Evolutionary conservation across 345 rosid genomes (phyloP), one percentile per base, ranked within the genome.

Genomic region (Rhizophora apiculata): DNA sequence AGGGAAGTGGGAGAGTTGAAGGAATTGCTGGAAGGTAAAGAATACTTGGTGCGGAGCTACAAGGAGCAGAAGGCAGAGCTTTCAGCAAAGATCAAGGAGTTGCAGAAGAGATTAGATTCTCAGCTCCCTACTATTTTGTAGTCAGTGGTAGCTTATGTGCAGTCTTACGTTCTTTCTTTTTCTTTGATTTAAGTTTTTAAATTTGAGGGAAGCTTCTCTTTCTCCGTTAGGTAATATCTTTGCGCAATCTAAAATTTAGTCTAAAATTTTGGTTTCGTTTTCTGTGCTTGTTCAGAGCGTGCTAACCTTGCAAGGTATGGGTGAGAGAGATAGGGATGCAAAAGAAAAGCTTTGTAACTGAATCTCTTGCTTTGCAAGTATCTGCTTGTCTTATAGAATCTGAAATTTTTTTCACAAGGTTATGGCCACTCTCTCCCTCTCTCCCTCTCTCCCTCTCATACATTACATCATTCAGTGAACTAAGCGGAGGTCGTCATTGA

Each of bases 91-190:
- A 59, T 95, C 5, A 87, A 78, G 80, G 96, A 92, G 80, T 63
- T 95, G 87, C 96, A 88, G 81, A 86, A 81, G 72, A 90, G 96
- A 86, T 73, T 95, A 85, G 94, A 90, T 69, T 83, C 78, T 29
- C 97, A 88, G 82, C 85, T 95, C n/a, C 99, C 94, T 21, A 81
- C 82, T 74, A 90, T 95, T 79, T 92, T 92, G 88, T 95, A 95
- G 96, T 82, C 77, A 53, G n/a, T n/a, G 24, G 70, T 81, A 81
- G 86, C 76, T 65, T 74, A 65, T 90, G 96, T 90, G 91, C 76
- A 93, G 85, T 89, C 86, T 85, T 85, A 73, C 63, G 61, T 67
- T 67, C 30, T 74, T 79, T 62, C 74, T 24, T 30, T 63, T 62
- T 65, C 27, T 20, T 62, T 22, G 22, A 13, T 69, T 67, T n/a